Conservation (phyloP, 2,329 filamentous ascomycete genomes). For the Gnomoniopsis sp. region DNA sequence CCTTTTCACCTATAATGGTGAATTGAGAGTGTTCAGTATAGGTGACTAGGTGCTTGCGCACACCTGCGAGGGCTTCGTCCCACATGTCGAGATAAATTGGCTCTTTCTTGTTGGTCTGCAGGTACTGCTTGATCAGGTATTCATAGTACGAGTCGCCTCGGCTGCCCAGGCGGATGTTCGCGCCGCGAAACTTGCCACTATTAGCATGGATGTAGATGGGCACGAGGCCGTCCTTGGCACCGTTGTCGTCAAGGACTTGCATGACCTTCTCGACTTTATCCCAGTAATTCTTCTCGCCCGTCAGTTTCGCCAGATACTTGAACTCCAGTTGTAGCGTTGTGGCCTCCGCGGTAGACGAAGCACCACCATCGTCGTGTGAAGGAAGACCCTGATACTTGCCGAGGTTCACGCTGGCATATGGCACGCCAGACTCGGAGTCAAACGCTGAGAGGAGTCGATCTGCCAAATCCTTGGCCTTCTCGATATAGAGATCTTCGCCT, state of each 20-base stretch:
- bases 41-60: slow-evolving; percentile 88
- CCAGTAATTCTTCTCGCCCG: slow-evolving; percentile 91
- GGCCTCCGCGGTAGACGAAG: slow-evolving; percentile 90
- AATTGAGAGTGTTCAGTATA: slow-evolving; percentile 78
- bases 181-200: slow-evolving; percentile 72
- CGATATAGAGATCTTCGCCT: slow-evolving; percentile 89
- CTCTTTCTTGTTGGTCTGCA: slow-evolving; percentile 87
- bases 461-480: slow-evolving; percentile 91
- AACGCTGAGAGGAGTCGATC: slow-evolving; percentile 86
- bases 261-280: slow-evolving; percentile 88
- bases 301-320: slow-evolving; percentile 94
- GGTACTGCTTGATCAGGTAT: slow-evolving; percentile 97
- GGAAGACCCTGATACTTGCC: slow-evolving; percentile 71
- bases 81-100: slow-evolving; percentile 88
- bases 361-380: slow-evolving; percentile 81
- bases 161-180: slow-evolving; percentile 88
- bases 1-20: slow-evolving; percentile 87
- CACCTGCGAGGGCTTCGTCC: slow-evolving; percentile 77
- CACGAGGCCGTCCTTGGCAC: slow-evolving; percentile 74
- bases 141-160: slow-evolving; percentile 98
- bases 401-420: slow-evolving; percentile 87
- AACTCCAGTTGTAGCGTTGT: slow-evolving; percentile 92
- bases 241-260: slow-evolving; percentile 81
- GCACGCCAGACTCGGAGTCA: slow-evolving; percentile 80
- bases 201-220: slow-evolving; percentile 88